Percentiles rank a stretch among this genome's conserved stretches.
Evolutionary conservation across 345 rosid species (phyloP).

Genomic region (Rhizophora mangle): DNA sequence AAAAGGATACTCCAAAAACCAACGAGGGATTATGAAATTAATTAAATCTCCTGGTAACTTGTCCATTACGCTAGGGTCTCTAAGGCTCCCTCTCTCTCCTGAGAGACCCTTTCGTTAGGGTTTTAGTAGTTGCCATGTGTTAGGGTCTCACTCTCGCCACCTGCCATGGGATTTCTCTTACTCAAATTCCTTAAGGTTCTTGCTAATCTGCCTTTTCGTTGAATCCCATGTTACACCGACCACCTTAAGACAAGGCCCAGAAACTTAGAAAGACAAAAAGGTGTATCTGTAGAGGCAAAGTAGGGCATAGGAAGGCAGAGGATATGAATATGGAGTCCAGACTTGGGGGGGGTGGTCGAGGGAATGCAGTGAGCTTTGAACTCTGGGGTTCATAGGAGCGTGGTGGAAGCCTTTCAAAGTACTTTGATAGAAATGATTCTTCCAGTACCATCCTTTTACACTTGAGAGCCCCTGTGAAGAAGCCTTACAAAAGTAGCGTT

Average conservation of each 20-base stretch:
- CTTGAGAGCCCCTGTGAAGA: too few relatives aligned
- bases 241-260: background rate
- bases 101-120: too few relatives aligned
- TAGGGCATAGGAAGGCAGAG: background rate
- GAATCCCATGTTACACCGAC: background rate
- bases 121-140: too few relatives aligned
- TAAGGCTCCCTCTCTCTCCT: too few relatives aligned
- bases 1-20: too few relatives aligned
- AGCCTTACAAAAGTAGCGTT: background rate
- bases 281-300: background rate
- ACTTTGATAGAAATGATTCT: too few relatives aligned
- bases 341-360: conserved; percentile 70
- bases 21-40: too few relatives aligned
- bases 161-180: background rate
- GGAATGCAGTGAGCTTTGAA: conserved; percentile 64
- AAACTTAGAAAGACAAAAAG: background rate
- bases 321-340: conserved; percentile 61
- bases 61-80: too few relatives aligned
- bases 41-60: too few relatives aligned
- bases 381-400: conserved; percentile 51
- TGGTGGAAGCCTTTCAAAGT: conserved; percentile 36
- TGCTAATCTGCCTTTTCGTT: background rate
- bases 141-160: background rate
- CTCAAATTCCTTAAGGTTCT: background rate
- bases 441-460: too few relatives aligned